Evolutionary conservation across 2,329 filamentous ascomycete genomes (phyloP), one percentile per base, ranked within the genome.

Genomic region (Stemphylium lycopersici): DNA sequence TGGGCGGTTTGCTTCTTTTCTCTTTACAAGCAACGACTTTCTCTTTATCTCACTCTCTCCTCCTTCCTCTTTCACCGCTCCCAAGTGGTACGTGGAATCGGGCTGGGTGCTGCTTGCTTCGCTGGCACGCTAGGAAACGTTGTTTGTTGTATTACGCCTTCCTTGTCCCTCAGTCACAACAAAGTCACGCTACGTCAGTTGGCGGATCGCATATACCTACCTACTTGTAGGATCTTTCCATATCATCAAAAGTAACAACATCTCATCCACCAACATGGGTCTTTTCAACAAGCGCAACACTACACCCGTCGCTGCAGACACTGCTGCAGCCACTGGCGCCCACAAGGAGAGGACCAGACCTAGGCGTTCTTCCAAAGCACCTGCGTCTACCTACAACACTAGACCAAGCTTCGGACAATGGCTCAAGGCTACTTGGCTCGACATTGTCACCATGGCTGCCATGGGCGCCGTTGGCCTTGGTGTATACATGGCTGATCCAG

Each of bases 401-500:
- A 65, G 69, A 12, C 87, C 87, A 2, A 81, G 77, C 2, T 88
- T 90, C 61, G 86, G 87, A 3, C 85, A 88, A 68, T 90, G 88
- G 88, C 70, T 90, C 59, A 89, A 87, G 71, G 79, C 80, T 7
- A 88, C 86, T 4, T 87, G 84, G 80, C 74, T 89, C 11, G 88
- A 90, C 66, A 82, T 90, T 47, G 46, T 88, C 16, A 89, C 87
- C 29, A 90, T 90, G 86, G 76, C 78, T 7, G 70, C 77, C 20
- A 84, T 90, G 81, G 87, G 88, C 8, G 84, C 81, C 11, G 76
- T 90, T 42, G 87, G 87, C 13, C 80, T 90, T 0, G 87, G 87
- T 53, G 87, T 90, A 50, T 89, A 89, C 75, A 77, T 82, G 59
- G 86, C 87, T 2, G 78, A 83, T 13, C 88, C 88, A 0, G 87